Conservation (phyloP, 1,139 yeast genomes). For the Torulaspora pretoriensis region DNA sequence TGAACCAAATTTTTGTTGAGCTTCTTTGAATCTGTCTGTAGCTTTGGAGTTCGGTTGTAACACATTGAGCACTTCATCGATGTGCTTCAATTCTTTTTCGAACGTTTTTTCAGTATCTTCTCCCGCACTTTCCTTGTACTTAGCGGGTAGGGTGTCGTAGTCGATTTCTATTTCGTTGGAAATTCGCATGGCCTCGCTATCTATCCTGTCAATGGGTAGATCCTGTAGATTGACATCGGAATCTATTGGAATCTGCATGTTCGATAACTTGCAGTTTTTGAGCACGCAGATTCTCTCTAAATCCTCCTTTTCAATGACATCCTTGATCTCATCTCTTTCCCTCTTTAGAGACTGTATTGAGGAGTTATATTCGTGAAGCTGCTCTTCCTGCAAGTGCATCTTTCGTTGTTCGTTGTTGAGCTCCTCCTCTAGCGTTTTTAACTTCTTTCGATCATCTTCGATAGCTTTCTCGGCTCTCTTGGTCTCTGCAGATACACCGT, state of each 20-base stretch:
- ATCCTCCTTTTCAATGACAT: constrained; percentile 51
- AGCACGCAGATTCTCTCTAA: constrained; percentile 58
- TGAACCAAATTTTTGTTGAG: constrained; percentile 54
- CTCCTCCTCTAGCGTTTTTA: constrained; percentile 25
- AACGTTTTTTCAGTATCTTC: constrained; percentile 39
- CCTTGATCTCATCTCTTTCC: constrained; percentile 45
- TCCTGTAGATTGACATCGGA: constrained; percentile 51
- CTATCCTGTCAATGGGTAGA: constrained; percentile 44
- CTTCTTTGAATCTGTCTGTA: constrained; percentile 66
- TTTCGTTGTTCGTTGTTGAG: constrained; percentile 30
- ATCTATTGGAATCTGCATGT: constrained; percentile 57
- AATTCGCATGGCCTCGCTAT: constrained; percentile 40
- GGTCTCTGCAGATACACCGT: constrained; percentile 14
- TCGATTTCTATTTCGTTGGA: constrained; percentile 55
- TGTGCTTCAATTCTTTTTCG: constrained; percentile 47
- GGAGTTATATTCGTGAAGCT: constrained; percentile 33
- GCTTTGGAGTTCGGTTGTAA: constrained; percentile 83
- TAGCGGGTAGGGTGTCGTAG: constrained; percentile 47
- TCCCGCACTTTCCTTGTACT: constrained; percentile 39
- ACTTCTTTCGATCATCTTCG: constrained; percentile 23
- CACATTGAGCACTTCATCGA: constrained; percentile 54
- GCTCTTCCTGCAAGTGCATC: constrained; percentile 31
- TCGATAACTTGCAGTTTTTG: constrained; percentile 73
- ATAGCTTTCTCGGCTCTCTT: constrained; percentile 25
- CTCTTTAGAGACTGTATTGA: constrained; percentile 42